phyloP scores from a whole-genome alignment of 2,329 filamentous ascomycete genomes.

The Neonectria punicea region DNA sequence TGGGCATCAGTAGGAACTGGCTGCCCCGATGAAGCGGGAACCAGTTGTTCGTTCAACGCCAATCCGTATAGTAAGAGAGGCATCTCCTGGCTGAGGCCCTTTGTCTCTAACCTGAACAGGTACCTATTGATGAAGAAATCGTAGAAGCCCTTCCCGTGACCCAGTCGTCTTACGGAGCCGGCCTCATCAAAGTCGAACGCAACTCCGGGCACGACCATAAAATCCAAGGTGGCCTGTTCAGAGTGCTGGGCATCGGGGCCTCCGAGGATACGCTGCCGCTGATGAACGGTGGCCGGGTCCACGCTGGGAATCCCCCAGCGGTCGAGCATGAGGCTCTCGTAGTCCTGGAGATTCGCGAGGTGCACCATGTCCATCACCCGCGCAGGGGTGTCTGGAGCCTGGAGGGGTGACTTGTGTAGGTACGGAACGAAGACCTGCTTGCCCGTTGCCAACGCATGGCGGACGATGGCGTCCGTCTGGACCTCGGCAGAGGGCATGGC shows the following conservation, averaged over 20 bases:
- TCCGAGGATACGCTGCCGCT: conserved; percentile 79
- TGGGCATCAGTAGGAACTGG: conserved; percentile 78
- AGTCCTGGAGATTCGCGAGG: conserved; percentile 78
- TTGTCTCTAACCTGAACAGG: conserved; percentile 54
- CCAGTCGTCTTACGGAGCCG: conserved; percentile 76
- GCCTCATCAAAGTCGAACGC: conserved; percentile 78
- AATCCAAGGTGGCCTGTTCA: conserved; percentile 70
- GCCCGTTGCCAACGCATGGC: conserved; percentile 77
- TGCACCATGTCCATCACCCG: conserved; percentile 95
- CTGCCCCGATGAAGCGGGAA: conserved; percentile 66
- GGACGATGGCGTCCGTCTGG: conserved; percentile 84
- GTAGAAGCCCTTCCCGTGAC: conserved; percentile 97
- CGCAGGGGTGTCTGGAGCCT: conserved; percentile 63
- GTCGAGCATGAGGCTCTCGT: conserved; percentile 79
- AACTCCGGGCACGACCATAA: conserved; percentile 92
- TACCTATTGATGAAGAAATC: conserved; percentile 90
- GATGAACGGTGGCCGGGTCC: conserved; percentile 69
- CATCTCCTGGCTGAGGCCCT: conserved; percentile 47
- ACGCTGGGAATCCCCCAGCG: conserved; percentile 96
- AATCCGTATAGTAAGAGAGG: conserved; percentile 75
- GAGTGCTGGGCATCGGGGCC: conserved; percentile 60
- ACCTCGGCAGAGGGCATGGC: conserved; percentile 93
- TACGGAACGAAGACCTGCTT: conserved; percentile 95
- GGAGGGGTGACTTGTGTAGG: conserved; percentile 71
- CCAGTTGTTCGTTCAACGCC: conserved; percentile 86